Percentiles rank a stretch among this genome's conserved stretches.
Conservation (phyloP, 139 green algal genomes). For the Yamagishiella unicocca region DNA sequence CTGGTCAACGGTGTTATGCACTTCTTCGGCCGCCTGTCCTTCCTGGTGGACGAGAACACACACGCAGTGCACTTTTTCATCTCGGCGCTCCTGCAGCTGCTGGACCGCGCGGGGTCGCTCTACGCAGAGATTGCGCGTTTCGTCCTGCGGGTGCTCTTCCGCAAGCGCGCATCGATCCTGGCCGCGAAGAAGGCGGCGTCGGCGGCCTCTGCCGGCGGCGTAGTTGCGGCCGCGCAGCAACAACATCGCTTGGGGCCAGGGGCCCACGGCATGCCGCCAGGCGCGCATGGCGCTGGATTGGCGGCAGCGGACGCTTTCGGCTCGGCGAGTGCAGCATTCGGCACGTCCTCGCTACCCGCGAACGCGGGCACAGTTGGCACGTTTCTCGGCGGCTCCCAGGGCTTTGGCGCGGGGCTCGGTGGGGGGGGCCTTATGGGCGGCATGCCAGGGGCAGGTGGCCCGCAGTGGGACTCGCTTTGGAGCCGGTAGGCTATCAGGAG, state of each 20-base stretch:
- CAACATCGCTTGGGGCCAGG: not conserved
- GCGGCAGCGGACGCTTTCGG: not conserved
- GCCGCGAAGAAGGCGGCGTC: not conserved
- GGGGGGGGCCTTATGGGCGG: not conserved
- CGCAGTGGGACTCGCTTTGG: slow-evolving; percentile 33
- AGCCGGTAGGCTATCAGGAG: not conserved
- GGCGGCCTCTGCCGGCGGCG: not conserved
- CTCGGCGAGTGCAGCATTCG: not conserved
- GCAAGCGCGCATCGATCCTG: slow-evolving; percentile 1
- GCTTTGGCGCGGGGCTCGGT: slow-evolving; percentile 3
- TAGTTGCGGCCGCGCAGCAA: not conserved
- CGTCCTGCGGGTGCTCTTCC: slow-evolving; percentile 88
- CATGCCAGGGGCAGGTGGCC: not conserved
- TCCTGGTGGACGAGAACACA: slow-evolving; percentile 98
- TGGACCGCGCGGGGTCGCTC: slow-evolving; percentile 92
- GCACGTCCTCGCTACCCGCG: not conserved
- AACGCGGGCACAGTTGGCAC: not conserved
- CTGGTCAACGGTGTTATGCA: slow-evolving; percentile 87
- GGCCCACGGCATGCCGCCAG: not conserved
- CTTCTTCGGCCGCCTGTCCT: slow-evolving; percentile 96
- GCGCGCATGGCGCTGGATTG: not conserved
- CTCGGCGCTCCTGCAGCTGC: slow-evolving; percentile 92
- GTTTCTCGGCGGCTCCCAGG: not conserved
- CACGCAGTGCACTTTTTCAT: slow-evolving; percentile 99
- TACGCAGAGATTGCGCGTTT: slow-evolving; percentile 97